These are phyloP conservation scores for Pelagomonas calceolata DNA, from an alignment of 108 stramenopile species.

Conservation along the genomic window DNA sequence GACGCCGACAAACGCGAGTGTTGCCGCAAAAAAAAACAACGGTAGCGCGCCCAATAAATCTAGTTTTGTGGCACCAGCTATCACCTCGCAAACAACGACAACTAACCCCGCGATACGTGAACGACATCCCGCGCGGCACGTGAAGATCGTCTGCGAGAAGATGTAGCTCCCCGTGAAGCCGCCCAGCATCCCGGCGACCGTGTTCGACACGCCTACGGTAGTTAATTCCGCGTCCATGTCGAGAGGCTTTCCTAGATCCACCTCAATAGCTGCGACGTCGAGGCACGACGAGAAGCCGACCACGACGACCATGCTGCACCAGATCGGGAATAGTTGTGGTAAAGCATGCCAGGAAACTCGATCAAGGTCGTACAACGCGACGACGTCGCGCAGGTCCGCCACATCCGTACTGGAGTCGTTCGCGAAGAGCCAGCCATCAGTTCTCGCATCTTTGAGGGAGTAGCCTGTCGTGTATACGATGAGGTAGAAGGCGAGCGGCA, in stretches of 20 bases:
- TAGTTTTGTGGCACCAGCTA: constrained; percentile 59
- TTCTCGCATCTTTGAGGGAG: constrained; percentile 50
- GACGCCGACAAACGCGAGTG: constrained; percentile 75
- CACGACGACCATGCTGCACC: constrained; percentile 77
- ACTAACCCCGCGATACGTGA: constrained; percentile 62
- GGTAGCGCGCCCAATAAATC: constrained; percentile 72
- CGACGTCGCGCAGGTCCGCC: constrained; percentile 3
- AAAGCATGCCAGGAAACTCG: constrained; percentile 53
- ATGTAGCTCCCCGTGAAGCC: constrained; percentile 90
- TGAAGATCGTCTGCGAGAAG: constrained; percentile 92
- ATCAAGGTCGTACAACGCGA: constrained; percentile 9
- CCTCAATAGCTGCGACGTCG: constrained; percentile 93
- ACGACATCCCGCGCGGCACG: constrained; percentile 72
- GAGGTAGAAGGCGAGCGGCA: constrained; percentile 65
- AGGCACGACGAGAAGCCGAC: constrained; percentile 85
- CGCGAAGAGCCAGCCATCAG: constrained; percentile 65
- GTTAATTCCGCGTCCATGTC: constrained; percentile 82
- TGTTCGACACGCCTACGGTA: constrained; percentile 80
- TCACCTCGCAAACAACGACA: constrained; percentile 46
- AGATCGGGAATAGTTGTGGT: constrained; percentile 45
- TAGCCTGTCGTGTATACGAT: constrained; percentile 26
- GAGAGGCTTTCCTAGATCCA: constrained; percentile 79
- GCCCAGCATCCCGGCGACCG: constrained; percentile 74
- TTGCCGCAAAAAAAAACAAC: constrained; percentile 81
- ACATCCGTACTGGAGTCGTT: constrained; percentile 5